Evolutionary conservation across 257 asterid species (phyloP).

Genomic region (Thymus mandschuricus): DNA sequence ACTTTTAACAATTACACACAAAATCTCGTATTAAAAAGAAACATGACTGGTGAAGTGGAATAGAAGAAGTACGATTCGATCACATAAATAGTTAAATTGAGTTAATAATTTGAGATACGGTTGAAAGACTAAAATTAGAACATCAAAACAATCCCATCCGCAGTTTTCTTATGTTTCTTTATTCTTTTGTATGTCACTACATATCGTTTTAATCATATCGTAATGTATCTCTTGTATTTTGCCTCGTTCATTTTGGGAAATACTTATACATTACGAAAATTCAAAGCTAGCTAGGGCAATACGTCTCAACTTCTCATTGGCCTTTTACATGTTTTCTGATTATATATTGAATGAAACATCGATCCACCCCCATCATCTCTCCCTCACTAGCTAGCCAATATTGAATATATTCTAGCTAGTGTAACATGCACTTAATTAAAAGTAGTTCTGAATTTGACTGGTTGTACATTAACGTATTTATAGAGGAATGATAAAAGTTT

Average conservation of each 20-base stretch:
- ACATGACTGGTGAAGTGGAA: too few relatives aligned
- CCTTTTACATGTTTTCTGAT: too few relatives aligned
- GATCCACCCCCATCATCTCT: too few relatives aligned
- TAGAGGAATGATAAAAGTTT: neutral
- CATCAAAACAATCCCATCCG: too few relatives aligned
- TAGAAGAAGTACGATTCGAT: too few relatives aligned
- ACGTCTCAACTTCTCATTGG: neutral
- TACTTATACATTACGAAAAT: neutral
- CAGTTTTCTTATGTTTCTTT: conserved; percentile 4
- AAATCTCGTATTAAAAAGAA: too few relatives aligned
- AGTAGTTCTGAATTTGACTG: neutral
- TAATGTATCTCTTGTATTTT: conserved; percentile 29
- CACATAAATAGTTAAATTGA: too few relatives aligned
- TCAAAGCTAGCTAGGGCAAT: neutral
- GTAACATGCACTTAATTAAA: neutral
- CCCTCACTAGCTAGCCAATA: neutral
- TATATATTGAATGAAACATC: too few relatives aligned
- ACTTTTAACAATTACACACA: too few relatives aligned
- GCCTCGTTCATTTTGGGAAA: conserved; percentile 25
- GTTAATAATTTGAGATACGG: too few relatives aligned
- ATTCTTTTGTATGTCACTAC: conserved; percentile 6
- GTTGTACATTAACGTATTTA: neutral
- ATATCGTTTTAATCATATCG: conserved; percentile 24
- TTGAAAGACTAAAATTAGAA: too few relatives aligned
- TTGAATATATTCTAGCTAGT: too few relatives aligned